These are phyloP conservation scores for Neurospora sp. DNA, from an alignment of 495 filamentous ascomycete genomes.

Conservation along the genomic window DNA sequence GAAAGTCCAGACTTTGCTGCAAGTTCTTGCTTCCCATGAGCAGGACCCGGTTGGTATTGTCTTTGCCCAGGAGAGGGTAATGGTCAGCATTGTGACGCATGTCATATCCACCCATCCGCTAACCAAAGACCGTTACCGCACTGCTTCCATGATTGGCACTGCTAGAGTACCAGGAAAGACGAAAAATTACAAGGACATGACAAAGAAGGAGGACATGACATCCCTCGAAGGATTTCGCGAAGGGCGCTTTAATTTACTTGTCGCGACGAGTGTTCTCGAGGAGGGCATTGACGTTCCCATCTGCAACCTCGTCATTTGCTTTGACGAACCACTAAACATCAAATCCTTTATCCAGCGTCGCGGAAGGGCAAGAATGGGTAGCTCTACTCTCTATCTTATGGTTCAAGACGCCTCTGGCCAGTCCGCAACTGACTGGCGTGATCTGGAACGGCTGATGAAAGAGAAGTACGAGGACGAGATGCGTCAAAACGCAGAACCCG, in stretches of 20 bases:
- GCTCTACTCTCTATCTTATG: slow-evolving; percentile 65
- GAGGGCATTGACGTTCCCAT: slow-evolving; percentile 86
- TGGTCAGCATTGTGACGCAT: slow-evolving; percentile 55
- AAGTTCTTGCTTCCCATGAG: slow-evolving; percentile 33
- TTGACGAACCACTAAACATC: slow-evolving; percentile 61
- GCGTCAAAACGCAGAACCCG: slow-evolving; percentile 37
- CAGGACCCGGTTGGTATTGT: slow-evolving; percentile 57
- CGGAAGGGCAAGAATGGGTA: slow-evolving; percentile 64
- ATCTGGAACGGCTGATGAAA: slow-evolving; percentile 65
- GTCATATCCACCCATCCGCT: slow-evolving; percentile 53
- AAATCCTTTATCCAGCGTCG: slow-evolving; percentile 86
- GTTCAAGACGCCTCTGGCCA: slow-evolving; percentile 19
- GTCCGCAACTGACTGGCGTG: slow-evolving; percentile 43
- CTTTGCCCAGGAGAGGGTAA: slow-evolving; percentile 67
- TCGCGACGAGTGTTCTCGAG: slow-evolving; percentile 79
- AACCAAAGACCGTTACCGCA: slow-evolving; percentile 45
- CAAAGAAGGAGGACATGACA: slow-evolving; percentile 39
- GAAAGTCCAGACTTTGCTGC: slow-evolving; percentile 47
- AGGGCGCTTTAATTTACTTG: slow-evolving; percentile 64
- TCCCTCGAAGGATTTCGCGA: slow-evolving; percentile 59
- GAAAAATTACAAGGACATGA: slow-evolving; percentile 50
- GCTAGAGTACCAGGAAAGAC: slow-evolving; percentile 41
- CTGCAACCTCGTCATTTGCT: slow-evolving; percentile 83
- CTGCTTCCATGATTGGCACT: slow-evolving; percentile 65
- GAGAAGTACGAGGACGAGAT: slow-evolving; percentile 60